A percentile compares a stretch with the other conserved stretches of the same genome.
Conservation (phyloP, 805 yeast genomes). For the Kuraishia ogatae region DNA sequence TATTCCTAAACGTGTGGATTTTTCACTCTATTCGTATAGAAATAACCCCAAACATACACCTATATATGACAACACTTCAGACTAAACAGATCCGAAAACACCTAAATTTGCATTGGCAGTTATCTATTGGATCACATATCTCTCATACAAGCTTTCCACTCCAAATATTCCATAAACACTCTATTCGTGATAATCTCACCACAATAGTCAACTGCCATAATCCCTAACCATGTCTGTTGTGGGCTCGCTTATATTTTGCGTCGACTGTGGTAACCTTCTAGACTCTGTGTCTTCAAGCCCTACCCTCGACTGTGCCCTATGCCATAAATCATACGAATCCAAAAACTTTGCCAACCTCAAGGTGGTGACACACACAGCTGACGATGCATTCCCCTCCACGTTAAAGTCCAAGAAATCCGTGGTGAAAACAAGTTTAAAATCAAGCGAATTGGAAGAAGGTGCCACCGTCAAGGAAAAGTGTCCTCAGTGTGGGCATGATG, state of each 20-base stretch:
- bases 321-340: slow-evolving; percentile 31
- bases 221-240: slow-evolving; percentile 76
- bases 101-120: neutral
- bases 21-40: neutral
- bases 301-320: slow-evolving; percentile 47
- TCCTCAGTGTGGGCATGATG: slow-evolving; percentile 97
- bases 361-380: slow-evolving; percentile 82
- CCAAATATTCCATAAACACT: too few relatives aligned
- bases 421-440: slow-evolving; percentile 76
- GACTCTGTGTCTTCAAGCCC: slow-evolving; percentile 51
- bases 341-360: slow-evolving; percentile 64
- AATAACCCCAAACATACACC: neutral
- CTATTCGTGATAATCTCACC: too few relatives aligned
- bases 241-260: slow-evolving; percentile 91
- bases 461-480: slow-evolving; percentile 96
- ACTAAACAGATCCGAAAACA: neutral
- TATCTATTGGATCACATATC: too few relatives aligned
- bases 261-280: slow-evolving; percentile 84
- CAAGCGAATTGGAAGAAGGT: slow-evolving; percentile 82
- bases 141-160: too few relatives aligned
- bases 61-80: neutral
- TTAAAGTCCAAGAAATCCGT: slow-evolving; percentile 76
- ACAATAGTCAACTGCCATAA: too few relatives aligned
- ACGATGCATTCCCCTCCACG: slow-evolving; percentile 89
- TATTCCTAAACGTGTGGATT: neutral